Evolutionary conservation across 179 eudicot genomes (phyloP), one percentile per base, ranked within the genome.

Genomic region (Silene vulgaris): DNA sequence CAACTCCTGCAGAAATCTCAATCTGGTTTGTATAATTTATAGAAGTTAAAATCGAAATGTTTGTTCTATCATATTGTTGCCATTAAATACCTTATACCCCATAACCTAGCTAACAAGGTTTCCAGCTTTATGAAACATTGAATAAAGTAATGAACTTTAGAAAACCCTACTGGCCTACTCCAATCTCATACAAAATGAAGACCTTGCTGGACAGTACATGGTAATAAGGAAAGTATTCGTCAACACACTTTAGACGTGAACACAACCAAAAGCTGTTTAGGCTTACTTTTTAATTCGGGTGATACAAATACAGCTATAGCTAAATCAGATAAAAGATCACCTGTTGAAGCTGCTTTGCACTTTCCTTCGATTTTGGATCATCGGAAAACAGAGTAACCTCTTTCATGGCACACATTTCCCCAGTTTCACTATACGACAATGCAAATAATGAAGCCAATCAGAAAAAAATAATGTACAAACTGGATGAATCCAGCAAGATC

Each of bases 381-480:
- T 93, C 97, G 70, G 96, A 84, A 80, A 91, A 93, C 76, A 93
- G 85, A 1, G 97, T 93, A 59, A 93, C 98, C 88, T 93, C 98
- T 88, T 91, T 93, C 96, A 93, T 93, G 59, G 98, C 98, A 84
- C 98, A 93, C 97, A 93, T 93, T 85, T 91, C 98, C 74, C 98
- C 98, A 45, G 87, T 91, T 76, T 90, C 97, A 85, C 98, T 91
- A 77, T 61, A 73, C 59, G 70, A 71, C 2, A 8, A 78, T 23
- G 72, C n/a, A 69, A 68, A 67, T 20, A 48, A 72, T 17, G 19
- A 48, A n/a, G 40, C 19, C 19, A n/a, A 43, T 82, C 72, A 80
- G 80, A 26, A 76, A 50, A 52, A 29, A 5, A 52, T 45, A 21
- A 40, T 43, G 52, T 11, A 45, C 75, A 73, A 50, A 17, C 17